Evolutionary conservation across 1,139 yeast species (phyloP).

Genomic region (Pichia sp.): DNA sequence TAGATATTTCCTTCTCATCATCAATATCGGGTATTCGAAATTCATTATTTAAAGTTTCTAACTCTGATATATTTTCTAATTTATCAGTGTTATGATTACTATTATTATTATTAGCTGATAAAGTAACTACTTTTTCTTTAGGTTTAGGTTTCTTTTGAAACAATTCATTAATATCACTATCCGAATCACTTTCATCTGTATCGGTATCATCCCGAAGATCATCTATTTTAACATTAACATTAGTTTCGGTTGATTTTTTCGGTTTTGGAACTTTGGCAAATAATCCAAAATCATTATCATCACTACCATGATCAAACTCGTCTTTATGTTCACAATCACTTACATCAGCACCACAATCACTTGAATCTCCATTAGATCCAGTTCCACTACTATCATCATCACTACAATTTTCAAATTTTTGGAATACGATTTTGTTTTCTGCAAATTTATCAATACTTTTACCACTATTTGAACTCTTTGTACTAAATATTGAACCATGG

Average conservation of each 20-base stretch:
- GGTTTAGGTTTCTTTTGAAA: slow-evolving; percentile 1
- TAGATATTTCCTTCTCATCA: not conserved
- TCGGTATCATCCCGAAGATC: not conserved
- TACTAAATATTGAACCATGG: slow-evolving; percentile 10
- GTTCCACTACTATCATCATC: slow-evolving; percentile 2
- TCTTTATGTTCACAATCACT: not conserved
- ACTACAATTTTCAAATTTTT: slow-evolving; percentile 8
- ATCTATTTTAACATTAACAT: too few species aligned
- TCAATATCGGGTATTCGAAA: not conserved
- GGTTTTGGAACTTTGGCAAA: not conserved
- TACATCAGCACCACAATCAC: not conserved
- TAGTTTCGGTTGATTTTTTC: too few species aligned
- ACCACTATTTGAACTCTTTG: slow-evolving; percentile 10
- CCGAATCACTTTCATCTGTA: not conserved
- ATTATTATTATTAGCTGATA: not conserved
- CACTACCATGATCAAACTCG: not conserved
- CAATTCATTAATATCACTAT: slow-evolving; percentile 1
- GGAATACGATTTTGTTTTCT: slow-evolving; percentile 64
- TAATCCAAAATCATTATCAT: not conserved
- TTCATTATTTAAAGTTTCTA: not conserved
- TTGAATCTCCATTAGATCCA: not conserved
- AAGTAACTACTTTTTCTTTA: not conserved
- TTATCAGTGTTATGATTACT: not conserved
- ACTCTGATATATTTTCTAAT: not conserved
- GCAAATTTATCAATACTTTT: slow-evolving; percentile 44